Base-by-base conservation (phyloP, 78 protist species). In the Dictyostelium purpureum region DNA sequence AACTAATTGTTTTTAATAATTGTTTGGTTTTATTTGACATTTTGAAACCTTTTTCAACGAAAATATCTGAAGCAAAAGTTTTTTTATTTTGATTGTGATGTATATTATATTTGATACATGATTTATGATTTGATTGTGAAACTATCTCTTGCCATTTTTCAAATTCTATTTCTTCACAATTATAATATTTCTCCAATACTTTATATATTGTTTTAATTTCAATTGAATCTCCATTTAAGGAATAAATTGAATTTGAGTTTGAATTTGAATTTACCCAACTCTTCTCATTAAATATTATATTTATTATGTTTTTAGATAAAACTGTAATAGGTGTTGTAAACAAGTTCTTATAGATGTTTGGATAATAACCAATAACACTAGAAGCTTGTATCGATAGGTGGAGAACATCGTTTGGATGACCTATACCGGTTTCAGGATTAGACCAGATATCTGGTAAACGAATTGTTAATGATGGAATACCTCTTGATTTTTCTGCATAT, bases 391-490 rank as follows among this genome's bases (percentile, higher is more conserved):
- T 49, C 21, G 49, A 38, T 14, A 67, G 51, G 31, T 71, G 63
- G 33, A 80, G 35, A 45, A 66, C 37, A 24, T 80, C 89, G 35
- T 69, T 80, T 33, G 70, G 42, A 51, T 63, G 47, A 18, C 73
- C 89, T 18, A 63, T 38, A 67, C 89, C 89, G 9, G 89, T 67
- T 28, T 49, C 35, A 1, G 90, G 65, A 57, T 82, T 61, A 19
- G 76, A 77, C n/a, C 69, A 82, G 2, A 82, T 70, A 12, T 40
- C 28, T 16, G 79, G 69, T 11, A 63, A 69, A 42, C 90, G 33
- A 37, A 82, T 37, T 14, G 54, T 37, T 56, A 49, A 37, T 11
- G 80, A 11, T 56, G 90, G 90, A 2, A 82, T 70, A 28, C 90
- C 90, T 69, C 90, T 74, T 51, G 28, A 49, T 37, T 4, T 42